phyloP scores from a whole-genome alignment of 2,329 filamentous ascomycete species.

The Mollisia scopiformis region DNA sequence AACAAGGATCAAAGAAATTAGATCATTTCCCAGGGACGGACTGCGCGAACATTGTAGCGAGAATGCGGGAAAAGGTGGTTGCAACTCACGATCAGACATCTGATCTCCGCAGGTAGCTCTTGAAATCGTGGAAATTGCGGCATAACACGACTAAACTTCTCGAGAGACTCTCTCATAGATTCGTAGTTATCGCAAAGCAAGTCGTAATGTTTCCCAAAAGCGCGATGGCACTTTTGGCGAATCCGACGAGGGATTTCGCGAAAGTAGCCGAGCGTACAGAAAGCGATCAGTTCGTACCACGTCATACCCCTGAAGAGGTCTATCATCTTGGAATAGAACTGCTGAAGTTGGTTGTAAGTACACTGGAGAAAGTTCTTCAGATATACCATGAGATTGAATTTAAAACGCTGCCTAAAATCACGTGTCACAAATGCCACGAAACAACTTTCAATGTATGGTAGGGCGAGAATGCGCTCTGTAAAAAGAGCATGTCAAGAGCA shows the following conservation, averaged over 20 bases:
- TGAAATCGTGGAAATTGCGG: background rate
- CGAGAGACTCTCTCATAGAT: background rate
- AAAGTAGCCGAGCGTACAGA: background rate
- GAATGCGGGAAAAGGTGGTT: too few relatives aligned
- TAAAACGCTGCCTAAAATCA: background rate
- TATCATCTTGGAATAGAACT: background rate
- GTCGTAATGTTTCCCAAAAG: background rate
- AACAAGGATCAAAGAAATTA: too few relatives aligned
- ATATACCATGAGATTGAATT: too few relatives aligned
- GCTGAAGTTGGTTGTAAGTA: background rate
- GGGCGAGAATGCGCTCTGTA: too few relatives aligned
- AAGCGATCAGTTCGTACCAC: background rate
- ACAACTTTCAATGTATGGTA: too few relatives aligned
- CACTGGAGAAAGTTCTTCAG: too few relatives aligned
- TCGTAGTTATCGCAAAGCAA: background rate
- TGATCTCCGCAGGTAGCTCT: background rate
- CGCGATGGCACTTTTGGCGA: background rate
- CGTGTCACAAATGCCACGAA: background rate
- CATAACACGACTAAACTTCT: background rate
- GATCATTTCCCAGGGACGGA: too few relatives aligned
- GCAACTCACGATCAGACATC: background rate
- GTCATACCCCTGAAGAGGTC: background rate
- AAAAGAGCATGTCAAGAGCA: too few relatives aligned
- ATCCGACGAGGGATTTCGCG: background rate
- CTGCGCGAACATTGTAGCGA: too few relatives aligned